Evolutionary conservation across 208 protist genomes (phyloP), one percentile per base, ranked within the genome.

Genomic region (Trypanosoma scelopori): DNA sequence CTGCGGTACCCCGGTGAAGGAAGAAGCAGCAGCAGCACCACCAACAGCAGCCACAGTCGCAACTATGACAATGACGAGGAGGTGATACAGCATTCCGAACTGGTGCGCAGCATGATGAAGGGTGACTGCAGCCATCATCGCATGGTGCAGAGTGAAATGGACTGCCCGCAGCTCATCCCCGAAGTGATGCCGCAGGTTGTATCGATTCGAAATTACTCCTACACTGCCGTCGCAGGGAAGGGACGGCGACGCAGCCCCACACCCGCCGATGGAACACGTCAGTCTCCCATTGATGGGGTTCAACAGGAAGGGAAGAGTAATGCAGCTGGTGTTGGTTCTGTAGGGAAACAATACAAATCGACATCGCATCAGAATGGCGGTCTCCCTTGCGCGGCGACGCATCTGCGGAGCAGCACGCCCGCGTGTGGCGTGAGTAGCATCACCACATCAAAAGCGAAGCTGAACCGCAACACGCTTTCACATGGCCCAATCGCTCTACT

Each of bases 161-260:
- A 66, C 5, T 86, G 69, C 47, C 81, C 85, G 1, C 30, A 82
- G 37, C 79, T 91, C 13, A 65, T 78, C 13, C 79, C 85, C 35
- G 71, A 77, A 12, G 50, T 70, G 9, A 61, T 91, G 0, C 85
- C 85, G 9, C 45, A 78, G 25, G 81, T 91, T n/a, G 27, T 91
- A 1, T 91, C 85, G 1, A 83, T 88, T 47, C 53, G 74, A 18
- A 91, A 91, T 51, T 84, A 84, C 63, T 52, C 63, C 37, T 84
- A 81, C 55, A 74, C 68, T 3, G 65, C 59, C 0, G 58, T 52
- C 9, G 41, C 68, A 11, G 41, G 55, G 13, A 32, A 46, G 20
- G 25, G 27, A 55, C 41, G 37, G 32, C 1, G 22, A 16, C 42
- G 15, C 25, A 60, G 23, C 39, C 51, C 16, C 13, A 35, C 45